These are phyloP conservation scores for Sporothrix globosa DNA, from an alignment of 2,329 filamentous ascomycete species.

Conservation along the genomic window DNA sequence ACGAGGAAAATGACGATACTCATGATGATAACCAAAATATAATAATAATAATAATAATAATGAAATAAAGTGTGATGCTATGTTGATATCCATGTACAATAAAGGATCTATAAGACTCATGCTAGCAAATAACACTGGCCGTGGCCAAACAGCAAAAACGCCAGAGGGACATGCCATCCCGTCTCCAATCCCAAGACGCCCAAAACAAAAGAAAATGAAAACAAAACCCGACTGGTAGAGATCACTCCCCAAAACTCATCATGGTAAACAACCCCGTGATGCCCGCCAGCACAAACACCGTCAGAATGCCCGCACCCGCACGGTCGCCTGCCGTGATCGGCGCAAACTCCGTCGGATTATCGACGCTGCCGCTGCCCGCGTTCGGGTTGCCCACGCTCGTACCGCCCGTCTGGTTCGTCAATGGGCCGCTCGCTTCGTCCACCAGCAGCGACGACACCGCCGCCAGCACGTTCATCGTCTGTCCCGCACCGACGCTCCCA, in stretches of 20 bases:
- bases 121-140: neutral
- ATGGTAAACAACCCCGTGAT: constrained; percentile 43
- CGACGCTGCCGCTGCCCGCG: constrained; percentile 47
- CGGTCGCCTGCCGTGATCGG: constrained; percentile 63
- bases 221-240: neutral
- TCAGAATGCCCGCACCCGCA: constrained; percentile 69
- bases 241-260: constrained; percentile 41
- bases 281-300: constrained; percentile 56
- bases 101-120: neutral
- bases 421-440: constrained; percentile 41
- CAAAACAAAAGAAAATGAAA: constrained; percentile 8
- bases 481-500: constrained; percentile 56
- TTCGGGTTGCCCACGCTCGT: constrained; percentile 54
- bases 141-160: neutral
- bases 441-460: constrained; percentile 54
- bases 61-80: neutral
- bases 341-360: constrained; percentile 34
- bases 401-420: constrained; percentile 52
- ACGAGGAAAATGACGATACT: too few relatives aligned
- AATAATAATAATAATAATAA: neutral
- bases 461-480: constrained; percentile 59
- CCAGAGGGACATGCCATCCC: constrained; percentile 3
- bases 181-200: constrained; percentile 7
- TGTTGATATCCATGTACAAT: neutral
- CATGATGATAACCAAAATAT: neutral